Percentiles rank a stretch among this genome's conserved stretches.
phyloP scores from a whole-genome alignment of 805 yeast genomes.

The Saturnispora halmiae region DNA sequence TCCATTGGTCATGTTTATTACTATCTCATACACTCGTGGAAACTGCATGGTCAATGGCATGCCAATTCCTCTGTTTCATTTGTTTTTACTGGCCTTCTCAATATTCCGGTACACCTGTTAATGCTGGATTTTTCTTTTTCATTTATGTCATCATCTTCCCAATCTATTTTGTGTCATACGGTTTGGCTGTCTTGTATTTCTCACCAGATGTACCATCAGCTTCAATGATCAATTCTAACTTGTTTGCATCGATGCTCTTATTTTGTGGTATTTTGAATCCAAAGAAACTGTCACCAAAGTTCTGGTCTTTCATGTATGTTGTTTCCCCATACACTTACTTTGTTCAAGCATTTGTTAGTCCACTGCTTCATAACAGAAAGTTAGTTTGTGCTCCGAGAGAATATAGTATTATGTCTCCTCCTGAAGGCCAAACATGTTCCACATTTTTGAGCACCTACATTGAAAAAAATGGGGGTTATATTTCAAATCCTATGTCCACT shows the following conservation, averaged over 20 bases:
- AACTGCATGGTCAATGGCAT: conserved; percentile 56
- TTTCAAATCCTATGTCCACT: conserved; percentile 42
- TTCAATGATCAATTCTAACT: conserved; percentile 46
- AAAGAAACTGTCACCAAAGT: too few relatives aligned
- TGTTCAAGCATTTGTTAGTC: conserved; percentile 47
- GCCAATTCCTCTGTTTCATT: conserved; percentile 39
- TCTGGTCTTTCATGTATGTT: conserved; percentile 77
- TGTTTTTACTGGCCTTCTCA: conserved; percentile 31
- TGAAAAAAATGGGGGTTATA: conserved; percentile 41
- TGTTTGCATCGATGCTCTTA: conserved; percentile 49
- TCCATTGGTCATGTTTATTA: conserved; percentile 56
- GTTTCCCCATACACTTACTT: conserved; percentile 64
- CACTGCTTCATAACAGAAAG: conserved; percentile 38
- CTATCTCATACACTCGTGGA: conserved; percentile 48
- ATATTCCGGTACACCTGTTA: conserved; percentile 30
- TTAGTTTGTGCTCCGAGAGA: conserved; percentile 44
- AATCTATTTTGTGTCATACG: too few relatives aligned
- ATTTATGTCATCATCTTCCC: conserved; percentile 33
- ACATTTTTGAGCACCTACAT: conserved; percentile 40
- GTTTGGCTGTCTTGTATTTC: conserved; percentile 45
- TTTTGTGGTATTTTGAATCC: too few relatives aligned
- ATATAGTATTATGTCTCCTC: conserved; percentile 42
- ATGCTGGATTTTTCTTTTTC: conserved; percentile 40
- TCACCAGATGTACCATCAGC: conserved; percentile 64
- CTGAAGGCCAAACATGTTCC: conserved; percentile 59